phyloP scores from a whole-genome alignment of 78 protist genomes.

The Guillardia theta region DNA sequence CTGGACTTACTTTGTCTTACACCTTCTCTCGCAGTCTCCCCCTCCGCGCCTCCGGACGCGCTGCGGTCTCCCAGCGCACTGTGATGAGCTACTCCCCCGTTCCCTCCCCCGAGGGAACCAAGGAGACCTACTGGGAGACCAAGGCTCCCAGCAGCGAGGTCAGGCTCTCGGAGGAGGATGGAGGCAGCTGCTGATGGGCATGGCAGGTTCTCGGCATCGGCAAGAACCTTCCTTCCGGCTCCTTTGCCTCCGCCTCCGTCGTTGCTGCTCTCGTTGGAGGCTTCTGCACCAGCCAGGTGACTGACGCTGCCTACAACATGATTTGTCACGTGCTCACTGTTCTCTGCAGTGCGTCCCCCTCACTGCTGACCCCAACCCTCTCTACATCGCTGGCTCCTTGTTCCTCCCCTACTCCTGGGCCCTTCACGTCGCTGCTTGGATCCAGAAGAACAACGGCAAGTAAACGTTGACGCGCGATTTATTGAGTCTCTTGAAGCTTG shows the following conservation, averaged over 20 bases:
- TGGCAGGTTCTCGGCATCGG: conserved; percentile 13
- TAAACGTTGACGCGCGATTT: too few species aligned
- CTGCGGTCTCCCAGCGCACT: not conserved
- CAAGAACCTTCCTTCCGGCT: not conserved
- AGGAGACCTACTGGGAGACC: conserved; percentile 31
- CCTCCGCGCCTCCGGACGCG: not conserved
- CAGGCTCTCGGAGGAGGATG: too few species aligned
- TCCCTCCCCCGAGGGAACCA: conserved; percentile 18
- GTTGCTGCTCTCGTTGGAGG: not conserved
- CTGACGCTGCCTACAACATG: not conserved
- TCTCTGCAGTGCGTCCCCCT: not conserved
- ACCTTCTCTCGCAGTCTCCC: not conserved
- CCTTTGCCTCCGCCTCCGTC: not conserved
- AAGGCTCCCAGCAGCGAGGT: conserved; percentile 18
- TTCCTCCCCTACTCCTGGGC: conserved; percentile 27
- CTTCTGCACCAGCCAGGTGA: conserved; percentile 7
- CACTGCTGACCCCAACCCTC: not conserved
- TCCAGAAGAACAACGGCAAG: conserved; percentile 36
- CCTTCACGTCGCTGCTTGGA: not conserved
- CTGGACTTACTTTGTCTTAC: not conserved
- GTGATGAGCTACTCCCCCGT: not conserved
- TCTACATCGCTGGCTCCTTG: not conserved
- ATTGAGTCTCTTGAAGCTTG: too few species aligned
- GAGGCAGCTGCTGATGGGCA: too few species aligned
- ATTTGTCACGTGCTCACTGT: not conserved